Evolutionary conservation across 345 rosid species (phyloP), one percentile per base, ranked within the genome.

Genomic region (Mercurialis annua): DNA sequence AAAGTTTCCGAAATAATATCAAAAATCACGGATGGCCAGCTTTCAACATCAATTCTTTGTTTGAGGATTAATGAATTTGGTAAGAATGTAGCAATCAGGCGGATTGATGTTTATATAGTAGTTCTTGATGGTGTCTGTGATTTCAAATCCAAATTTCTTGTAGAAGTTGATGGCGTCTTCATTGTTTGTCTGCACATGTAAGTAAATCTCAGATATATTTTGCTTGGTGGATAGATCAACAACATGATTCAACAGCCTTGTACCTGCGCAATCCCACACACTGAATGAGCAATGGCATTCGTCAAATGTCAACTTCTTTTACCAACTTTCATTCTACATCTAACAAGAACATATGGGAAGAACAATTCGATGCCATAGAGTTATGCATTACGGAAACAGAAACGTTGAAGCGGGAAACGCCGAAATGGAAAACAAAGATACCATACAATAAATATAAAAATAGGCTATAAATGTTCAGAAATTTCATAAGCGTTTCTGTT

Each of bases 131-230:
- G 96, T 88, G 23, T 86, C 96, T 9, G 90, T 86, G 77, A 94
- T 85, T 66, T 88, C 88, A 73, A 92, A 94, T 49, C 89, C 96
- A 52, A 92, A 94, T 81, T 91, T 94, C 86, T 86, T 89, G 74
- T 92, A 94, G 74, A 94, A 92, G 73, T 84, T 85, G 82, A 91
- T 88, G n/a, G 98, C 98, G 26, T 94, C 98, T 58, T 92, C 93
- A 59, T 94, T 92, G 84, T 92, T 89, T 40, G 96, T 92, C 84
- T 92, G 99, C 72, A 94, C 99, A 31, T 92, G 98, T 85, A 94
- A 87, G 85, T 92, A 94, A 76, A 92, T 77, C 81, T 90, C 97
- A 14, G 81, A 78, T 50, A 86, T 82, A 76, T 80, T 84, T 78
- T 85, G 90, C 86, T 85, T 88, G 56, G 73, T 69, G 76, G 88